Base-by-base conservation (phyloP, 2,329 filamentous ascomycete genomes). In the Fusarium citri region DNA sequence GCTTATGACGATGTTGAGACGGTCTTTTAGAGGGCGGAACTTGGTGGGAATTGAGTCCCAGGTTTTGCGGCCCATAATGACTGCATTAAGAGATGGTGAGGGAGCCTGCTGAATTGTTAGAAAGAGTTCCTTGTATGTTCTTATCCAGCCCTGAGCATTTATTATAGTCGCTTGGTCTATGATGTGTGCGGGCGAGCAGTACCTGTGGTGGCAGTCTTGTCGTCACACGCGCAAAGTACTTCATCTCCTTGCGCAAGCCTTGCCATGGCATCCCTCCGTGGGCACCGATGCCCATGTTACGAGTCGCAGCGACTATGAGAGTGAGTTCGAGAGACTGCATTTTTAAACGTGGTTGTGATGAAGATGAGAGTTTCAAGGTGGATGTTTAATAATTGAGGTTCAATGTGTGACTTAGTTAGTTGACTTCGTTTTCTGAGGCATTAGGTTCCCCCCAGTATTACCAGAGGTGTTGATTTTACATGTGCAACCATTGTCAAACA, bases 51-150 rank as follows among this genome's bases (percentile, higher is more conserved):
- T 95, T 69, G 90, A 94, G 55, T 97, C 94, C 91, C 95, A 99
- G 0, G 96, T 99, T 81, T 97, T 98, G 76, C 96, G 92, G 64
- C 96, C 96, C 96, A 99, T 99, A 73, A 99, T 91, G 54, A 98
- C 93, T 20, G 93, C 92, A 79, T 94, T 95, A 71, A 82, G 61
- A 43, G 82, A 72, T 1, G 77, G 69, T 10, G 80, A 61, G 4
- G 80, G 73, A 6, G 75, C 65, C 80, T 81, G 50, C 1, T n/a
- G 25, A 7, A 18, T 18, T 22, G 40, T 65, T 22, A 55, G 34
- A 28, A n/a, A 6, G 16, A 7, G 3, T 5, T n/a, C 28, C 8
- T 55, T 15, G 16, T 22, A 8, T 16, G 25, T 16, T 16, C 41
- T 14, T 18, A 12, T 26, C 20, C 9, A 6, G 18, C 12, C 9